Percentiles rank a stretch among this genome's conserved stretches.
These are phyloP conservation scores for Acacia melanoxylon DNA, from an alignment of 306 rosid genomes.

Conservation along the genomic window DNA sequence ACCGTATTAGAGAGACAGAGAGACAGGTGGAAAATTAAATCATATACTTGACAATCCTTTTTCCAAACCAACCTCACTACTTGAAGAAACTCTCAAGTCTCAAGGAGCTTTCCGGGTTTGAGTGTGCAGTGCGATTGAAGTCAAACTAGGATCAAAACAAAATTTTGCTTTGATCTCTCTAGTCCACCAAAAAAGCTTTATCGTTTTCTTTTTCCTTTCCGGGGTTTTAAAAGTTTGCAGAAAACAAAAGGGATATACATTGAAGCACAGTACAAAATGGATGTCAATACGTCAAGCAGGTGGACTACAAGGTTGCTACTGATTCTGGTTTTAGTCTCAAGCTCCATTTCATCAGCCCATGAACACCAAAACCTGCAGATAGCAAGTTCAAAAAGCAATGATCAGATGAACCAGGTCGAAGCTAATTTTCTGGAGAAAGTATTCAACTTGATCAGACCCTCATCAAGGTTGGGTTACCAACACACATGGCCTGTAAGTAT, in stretches of 20 bases:
- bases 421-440: constrained; percentile 32
- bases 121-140: background rate
- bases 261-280: background rate
- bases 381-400: constrained; percentile 26
- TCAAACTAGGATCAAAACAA: background rate
- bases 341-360: constrained; percentile 38
- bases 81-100: too few species aligned
- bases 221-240: background rate
- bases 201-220: background rate
- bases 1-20: too few species aligned
- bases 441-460: constrained; percentile 29
- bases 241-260: background rate
- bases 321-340: constrained; percentile 35
- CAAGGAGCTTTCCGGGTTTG: background rate
- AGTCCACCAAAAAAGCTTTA: background rate
- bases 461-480: constrained; percentile 33
- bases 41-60: too few species aligned
- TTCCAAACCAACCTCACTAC: background rate
- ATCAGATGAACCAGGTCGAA: background rate
- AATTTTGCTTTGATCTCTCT: background rate
- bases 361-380: constrained; percentile 22
- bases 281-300: constrained; percentile 21
- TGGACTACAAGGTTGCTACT: constrained; percentile 36
- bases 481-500: constrained; percentile 80
- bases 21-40: background rate